Evolutionary conservation across 148 eudicot species (phyloP), one percentile per base, ranked within the genome.

Genomic region (Limonium bicolor): DNA sequence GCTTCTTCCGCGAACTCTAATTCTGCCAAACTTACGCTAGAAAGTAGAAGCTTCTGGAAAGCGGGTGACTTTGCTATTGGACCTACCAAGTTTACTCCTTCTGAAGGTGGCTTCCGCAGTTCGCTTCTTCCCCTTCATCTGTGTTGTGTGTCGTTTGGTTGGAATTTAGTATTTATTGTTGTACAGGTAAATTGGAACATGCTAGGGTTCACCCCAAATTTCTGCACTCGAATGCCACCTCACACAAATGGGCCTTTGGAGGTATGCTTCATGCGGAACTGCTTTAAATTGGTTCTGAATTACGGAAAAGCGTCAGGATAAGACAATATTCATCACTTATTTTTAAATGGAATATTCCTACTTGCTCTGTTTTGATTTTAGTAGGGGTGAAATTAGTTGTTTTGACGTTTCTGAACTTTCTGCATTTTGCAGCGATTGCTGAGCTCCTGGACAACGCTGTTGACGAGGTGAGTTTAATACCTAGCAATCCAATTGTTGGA

Each of bases 221-320:
- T 83, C 71, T 88, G 56, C 97, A 88, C 59, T 88, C 97, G 17
- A 88, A 88, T 60, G 97, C 97, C n/a, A 88, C 97, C 36, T 88
- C 97, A 55, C 97, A 88, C 46, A 83, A 88, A 54, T 88, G 97
- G 97, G 97, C 97, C 2, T 88, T 88, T 27, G 97, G 97, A 53
- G 96, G 96, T 82, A 46, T 3, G 20, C 36, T 52, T 31, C 4
- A 4, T 39, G 4, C 21, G 10, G 10, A n/a, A n/a, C n/a, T n/a
- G n/a, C n/a, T n/a, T n/a, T n/a, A n/a, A n/a, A n/a, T n/a, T n/a
- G n/a, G n/a, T n/a, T n/a, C n/a, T n/a, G n/a, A n/a, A n/a, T n/a
- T n/a, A n/a, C n/a, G n/a, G n/a, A n/a, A n/a, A n/a, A n/a, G n/a
- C n/a, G n/a, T n/a, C n/a, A n/a, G n/a, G n/a, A n/a, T n/a, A n/a